phyloP scores from a whole-genome alignment of 2,329 filamentous ascomycete species.

The Botrytis cinerea region DNA sequence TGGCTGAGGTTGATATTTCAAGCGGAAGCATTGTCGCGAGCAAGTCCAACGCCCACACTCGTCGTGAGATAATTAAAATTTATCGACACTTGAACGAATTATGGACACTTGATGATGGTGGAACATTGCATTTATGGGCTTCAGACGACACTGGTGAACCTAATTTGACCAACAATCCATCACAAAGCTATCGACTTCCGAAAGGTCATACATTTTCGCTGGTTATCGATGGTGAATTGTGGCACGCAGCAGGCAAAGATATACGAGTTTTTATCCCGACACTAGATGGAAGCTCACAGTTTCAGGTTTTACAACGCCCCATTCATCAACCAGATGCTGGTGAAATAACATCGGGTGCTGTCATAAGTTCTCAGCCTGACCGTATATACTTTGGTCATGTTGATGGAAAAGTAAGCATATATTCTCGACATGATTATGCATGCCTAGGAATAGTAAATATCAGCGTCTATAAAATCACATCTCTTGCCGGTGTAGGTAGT shows the following conservation, averaged over 20 bases:
- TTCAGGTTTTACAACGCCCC: conserved; percentile 73
- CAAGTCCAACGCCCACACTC: conserved; percentile 71
- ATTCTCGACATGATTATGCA: conserved; percentile 71
- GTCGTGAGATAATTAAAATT: conserved; percentile 80
- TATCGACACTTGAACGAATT: conserved; percentile 84
- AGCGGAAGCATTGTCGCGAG: conserved; percentile 70
- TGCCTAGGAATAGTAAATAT: conserved; percentile 82
- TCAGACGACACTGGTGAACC: conserved; percentile 72
- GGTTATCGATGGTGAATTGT: conserved; percentile 79
- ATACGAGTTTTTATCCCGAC: conserved; percentile 81
- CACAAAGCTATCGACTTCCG: conserved; percentile 73
- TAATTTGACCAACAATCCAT: conserved; percentile 70
- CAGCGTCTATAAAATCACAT: conserved; percentile 94
- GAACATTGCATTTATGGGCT: conserved; percentile 83
- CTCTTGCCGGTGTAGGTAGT: conserved; percentile 75
- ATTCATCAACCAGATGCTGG: conserved; percentile 72
- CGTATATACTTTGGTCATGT: conserved; percentile 87
- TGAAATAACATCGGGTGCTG: conserved; percentile 82
- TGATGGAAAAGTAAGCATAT: conserved; percentile 94
- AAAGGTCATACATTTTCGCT: conserved; percentile 87
- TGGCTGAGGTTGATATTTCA: conserved; percentile 83
- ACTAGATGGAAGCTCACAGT: conserved; percentile 64
- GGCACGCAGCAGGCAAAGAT: conserved; percentile 86
- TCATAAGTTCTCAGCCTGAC: conserved; percentile 71
- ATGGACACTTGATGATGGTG: conserved; percentile 91